Conservation (phyloP, 2,329 filamentous ascomycete species). For the Calonectria pteridis region DNA sequence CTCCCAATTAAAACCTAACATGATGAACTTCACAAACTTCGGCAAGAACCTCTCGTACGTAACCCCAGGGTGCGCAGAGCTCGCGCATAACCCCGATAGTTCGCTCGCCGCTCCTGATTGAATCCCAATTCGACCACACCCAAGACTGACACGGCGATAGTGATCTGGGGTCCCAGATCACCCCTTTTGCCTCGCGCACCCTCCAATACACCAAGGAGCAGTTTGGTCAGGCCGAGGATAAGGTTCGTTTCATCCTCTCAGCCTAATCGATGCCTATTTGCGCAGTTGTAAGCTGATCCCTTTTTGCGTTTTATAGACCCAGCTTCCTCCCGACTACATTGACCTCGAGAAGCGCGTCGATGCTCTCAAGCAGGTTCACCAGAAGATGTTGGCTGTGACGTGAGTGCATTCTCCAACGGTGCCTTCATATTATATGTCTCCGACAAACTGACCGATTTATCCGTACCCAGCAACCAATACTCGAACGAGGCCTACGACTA, state of each 20-base stretch:
- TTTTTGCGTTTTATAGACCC: constrained; percentile 71
- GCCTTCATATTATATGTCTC: not conserved
- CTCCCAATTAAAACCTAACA: constrained; percentile 31
- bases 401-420: constrained; percentile 62
- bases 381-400: constrained; percentile 97
- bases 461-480: constrained; percentile 81
- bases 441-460: constrained; percentile 37
- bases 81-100: constrained; percentile 26
- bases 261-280: not conserved
- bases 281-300: constrained; percentile 31
- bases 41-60: constrained; percentile 68
- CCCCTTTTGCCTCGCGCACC: constrained; percentile 92
- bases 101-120: constrained; percentile 23
- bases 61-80: constrained; percentile 31
- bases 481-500: constrained; percentile 92
- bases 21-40: constrained; percentile 71
- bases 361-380: constrained; percentile 95
- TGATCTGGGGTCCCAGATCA: constrained; percentile 82
- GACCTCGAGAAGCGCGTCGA: constrained; percentile 99
- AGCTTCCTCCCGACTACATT: constrained; percentile 97
- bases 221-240: constrained; percentile 93
- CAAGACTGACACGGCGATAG: constrained; percentile 47
- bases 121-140: constrained; percentile 32
- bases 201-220: constrained; percentile 99
- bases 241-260: constrained; percentile 64